Evolutionary conservation across 2,329 filamentous ascomycete genomes (phyloP).

Genomic region (Drechslerella coelobrocha): DNA sequence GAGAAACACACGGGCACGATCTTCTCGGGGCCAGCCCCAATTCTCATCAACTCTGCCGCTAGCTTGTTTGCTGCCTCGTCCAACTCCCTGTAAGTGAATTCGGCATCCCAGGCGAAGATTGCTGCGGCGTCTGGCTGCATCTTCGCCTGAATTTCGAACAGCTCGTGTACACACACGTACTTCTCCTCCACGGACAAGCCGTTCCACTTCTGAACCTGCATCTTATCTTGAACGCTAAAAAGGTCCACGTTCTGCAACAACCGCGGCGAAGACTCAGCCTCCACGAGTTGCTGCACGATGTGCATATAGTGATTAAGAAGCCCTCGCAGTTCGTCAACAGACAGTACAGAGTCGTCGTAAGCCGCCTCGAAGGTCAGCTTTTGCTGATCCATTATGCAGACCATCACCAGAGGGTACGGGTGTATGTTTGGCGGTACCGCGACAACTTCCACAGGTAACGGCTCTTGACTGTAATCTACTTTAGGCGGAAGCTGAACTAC

Average conservation of each 20-base stretch:
- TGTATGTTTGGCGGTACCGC: conserved; percentile 9
- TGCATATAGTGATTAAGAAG: conserved; percentile 18
- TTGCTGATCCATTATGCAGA: conserved; percentile 11
- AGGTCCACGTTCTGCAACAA: conserved; percentile 2
- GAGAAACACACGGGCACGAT: conserved; percentile 64
- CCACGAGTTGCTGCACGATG: conserved; percentile 9
- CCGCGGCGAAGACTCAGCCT: conserved; percentile 13
- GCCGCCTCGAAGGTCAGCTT: conserved; percentile 8
- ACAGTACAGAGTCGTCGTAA: conserved; percentile 15
- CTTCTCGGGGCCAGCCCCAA: conserved; percentile 57
- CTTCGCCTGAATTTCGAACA: conserved; percentile 4
- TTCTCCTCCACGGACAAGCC: background rate
- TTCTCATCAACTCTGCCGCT: conserved; percentile 55
- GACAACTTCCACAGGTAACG: conserved; percentile 13
- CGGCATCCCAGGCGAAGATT: conserved; percentile 5
- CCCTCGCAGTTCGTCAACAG: conserved; percentile 7
- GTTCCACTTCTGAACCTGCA: conserved; percentile 15
- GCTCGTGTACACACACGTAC: conserved; percentile 8
- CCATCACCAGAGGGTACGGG: conserved; percentile 10
- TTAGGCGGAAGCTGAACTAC: conserved; percentile 12
- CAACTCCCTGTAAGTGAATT: conserved; percentile 5
- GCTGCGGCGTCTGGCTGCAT: conserved; percentile 1
- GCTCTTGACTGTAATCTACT: conserved; percentile 4
- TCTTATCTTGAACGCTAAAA: conserved; percentile 5
- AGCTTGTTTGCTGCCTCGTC: conserved; percentile 6